These are phyloP conservation scores for Leccinum aurantiacum DNA, from an alignment of 768 basidiomycete species.

Conservation along the genomic window DNA sequence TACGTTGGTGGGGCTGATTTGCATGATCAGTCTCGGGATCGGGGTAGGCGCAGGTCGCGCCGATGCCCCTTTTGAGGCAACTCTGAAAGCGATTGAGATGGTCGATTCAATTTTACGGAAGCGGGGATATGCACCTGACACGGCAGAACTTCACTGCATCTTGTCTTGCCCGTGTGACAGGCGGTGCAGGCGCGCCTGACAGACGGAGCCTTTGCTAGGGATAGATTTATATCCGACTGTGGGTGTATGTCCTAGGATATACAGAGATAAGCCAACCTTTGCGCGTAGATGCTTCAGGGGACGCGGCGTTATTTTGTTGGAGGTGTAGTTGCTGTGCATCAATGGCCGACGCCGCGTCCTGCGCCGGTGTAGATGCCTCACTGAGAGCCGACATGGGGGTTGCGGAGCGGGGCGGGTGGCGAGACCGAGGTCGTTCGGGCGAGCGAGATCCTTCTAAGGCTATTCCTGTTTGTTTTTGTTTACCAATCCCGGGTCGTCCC, in stretches of 20 bases:
- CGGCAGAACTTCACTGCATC: constrained; percentile 79
- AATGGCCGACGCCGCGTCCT: constrained; percentile 58
- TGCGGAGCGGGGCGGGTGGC: constrained; percentile 40
- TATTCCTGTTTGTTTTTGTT: constrained; percentile 28
- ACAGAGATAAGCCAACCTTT: constrained; percentile 53
- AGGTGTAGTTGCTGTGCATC: constrained; percentile 56
- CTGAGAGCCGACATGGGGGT: constrained; percentile 74
- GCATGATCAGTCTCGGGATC: constrained; percentile 66
- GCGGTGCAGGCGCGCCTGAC: constrained; percentile 79
- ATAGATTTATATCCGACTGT: constrained; percentile 13
- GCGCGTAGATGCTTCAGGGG: constrained; percentile 39
- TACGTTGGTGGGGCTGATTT: constrained; percentile 33
- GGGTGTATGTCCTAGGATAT: constrained; percentile 1
- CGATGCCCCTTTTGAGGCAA: constrained; percentile 79
- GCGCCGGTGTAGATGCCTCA: constrained; percentile 67
- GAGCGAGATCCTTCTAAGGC: constrained; percentile 25
- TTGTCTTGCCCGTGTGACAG: constrained; percentile 80
- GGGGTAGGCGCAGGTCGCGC: constrained; percentile 68
- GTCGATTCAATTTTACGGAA: constrained; percentile 8
- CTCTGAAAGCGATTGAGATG: constrained; percentile 44
- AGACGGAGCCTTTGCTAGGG: constrained; percentile 73
- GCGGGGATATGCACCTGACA: constrained; percentile 58
- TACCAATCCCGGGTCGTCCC: constrained; percentile 22
- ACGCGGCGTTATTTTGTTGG: constrained; percentile 36
- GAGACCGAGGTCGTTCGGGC: constrained; percentile 31